Base-by-base conservation (phyloP, 192 early-diverging fungal genomes). In the Backusella tarrabulga region DNA sequence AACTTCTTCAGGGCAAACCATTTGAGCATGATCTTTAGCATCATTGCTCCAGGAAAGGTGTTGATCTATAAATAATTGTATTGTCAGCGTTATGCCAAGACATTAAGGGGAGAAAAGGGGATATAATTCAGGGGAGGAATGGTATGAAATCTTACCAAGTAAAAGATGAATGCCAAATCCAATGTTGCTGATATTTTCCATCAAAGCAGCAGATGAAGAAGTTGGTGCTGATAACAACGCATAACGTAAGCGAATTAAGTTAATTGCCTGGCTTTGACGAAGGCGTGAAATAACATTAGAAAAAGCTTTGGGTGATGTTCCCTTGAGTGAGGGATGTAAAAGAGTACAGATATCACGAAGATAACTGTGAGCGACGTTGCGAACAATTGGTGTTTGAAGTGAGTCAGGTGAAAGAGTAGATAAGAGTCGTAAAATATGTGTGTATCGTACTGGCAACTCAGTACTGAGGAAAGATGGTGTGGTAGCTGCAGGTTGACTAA, bases 371-470 rank as follows among this genome's bases (percentile, higher is more conserved):
- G 75, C 71, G 12, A 80, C 75, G 34, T 72, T 71, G 9, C 46
- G 54, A 52, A 80, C 73, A n/a, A 76, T 12, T 14, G 75, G 79
- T 19, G 75, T 69, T 50, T 72, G 68, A 32, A 72, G 70, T 15
- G 70, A 17, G 35, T 76, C 71, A 36, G 40, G 29, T 40, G 69
- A 63, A 46, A 72, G 68, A 8, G 75, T 40, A 34, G 75, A 72
- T 41, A 80, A 69, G 21, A 76, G 23, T 23, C 75, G 69, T 26
- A 80, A 66, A 38, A 80, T 76, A 60, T 80, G 79, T 15, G 75
- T 76, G 42, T 80, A 80, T 38, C 79, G 50, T 12, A 80, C 69
- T 17, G 79, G 79, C 32, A 80, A 38, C 54, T 80, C 79, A 34
- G 67, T 71, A 32, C 79, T 76, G 40, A 80, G 63, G 41, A 80